Percentiles rank a stretch among this genome's conserved stretches.
Conservation (phyloP, 257 asterid species). For the Vinca minor region DNA sequence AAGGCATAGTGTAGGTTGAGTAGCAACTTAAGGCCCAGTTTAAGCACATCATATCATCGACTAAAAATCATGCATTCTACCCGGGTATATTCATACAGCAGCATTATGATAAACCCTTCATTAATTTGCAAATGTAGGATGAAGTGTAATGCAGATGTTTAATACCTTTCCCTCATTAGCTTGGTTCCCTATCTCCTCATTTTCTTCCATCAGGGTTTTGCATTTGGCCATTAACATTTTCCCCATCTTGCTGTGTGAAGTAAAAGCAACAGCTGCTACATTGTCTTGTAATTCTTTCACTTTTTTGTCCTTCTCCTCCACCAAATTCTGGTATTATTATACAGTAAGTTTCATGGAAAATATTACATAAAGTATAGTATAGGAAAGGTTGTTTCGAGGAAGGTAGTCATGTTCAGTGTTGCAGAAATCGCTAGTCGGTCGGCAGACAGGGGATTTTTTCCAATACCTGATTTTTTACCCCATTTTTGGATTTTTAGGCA, state of each 20-base stretch:
- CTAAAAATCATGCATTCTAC: background rate
- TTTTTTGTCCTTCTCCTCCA: constrained; percentile 94
- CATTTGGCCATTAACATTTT: constrained; percentile 95
- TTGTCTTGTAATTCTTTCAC: constrained; percentile 87
- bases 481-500: no score
- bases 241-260: constrained; percentile 93
- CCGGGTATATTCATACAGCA: background rate
- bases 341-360: no score
- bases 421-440: no score
- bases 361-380: no score
- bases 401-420: no score
- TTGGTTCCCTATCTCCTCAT: constrained; percentile 94
- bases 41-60: background rate
- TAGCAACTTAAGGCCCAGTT: background rate
- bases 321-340: constrained; percentile 64
- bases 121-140: background rate
- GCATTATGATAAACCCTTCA: background rate
- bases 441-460: no score
- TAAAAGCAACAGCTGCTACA: constrained; percentile 40
- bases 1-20: background rate
- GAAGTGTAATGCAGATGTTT: background rate
- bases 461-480: no score
- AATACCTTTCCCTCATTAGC: constrained; percentile 98
- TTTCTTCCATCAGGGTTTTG: constrained; percentile 89
- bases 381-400: background rate